Evolutionary conservation across 257 asterid species (phyloP), one percentile per base, ranked within the genome.

Genomic region (Plectranthus barbatus): DNA sequence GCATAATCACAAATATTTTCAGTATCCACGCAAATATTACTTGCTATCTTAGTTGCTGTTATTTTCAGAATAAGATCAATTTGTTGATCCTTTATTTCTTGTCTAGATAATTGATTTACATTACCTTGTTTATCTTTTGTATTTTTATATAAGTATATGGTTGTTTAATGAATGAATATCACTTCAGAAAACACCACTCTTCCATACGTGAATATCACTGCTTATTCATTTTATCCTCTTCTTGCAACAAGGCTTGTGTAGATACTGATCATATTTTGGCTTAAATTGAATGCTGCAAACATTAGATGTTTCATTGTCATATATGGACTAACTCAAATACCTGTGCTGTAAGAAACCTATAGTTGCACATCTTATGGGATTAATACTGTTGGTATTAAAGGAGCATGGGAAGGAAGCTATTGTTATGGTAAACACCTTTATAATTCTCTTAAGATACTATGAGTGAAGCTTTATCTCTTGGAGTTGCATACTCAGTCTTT

Each of bases 331-430:
- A 64, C 21, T 21, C 56, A 21, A 52, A 60, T 57, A 40, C 23
- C 14, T 56, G 7, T 63, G 12, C 33, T 1, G 63, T 50, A 20
- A 59, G 88, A 78, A 67, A 93, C 87, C 66, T 67, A 64, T 70
- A 85, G 78, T 21, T 83, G 90, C 70, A 74, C 86, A 37, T 77
- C 89, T 60, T 75, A 77, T 76, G 96, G 94, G 63, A 64, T 82
- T 64, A 93, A 82, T 68, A 87, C 96, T 12, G 83, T 90, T 68
- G 97, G 99, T 66, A 83, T 90, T 56, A 71, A 85, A 71, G 85
- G 99, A 76, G 99, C 99, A 93, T 47, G 96, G 97, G 44, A 93
- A 93, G 73, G 99, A 93, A 86, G 87, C 97, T 74, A 85, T 93
- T 70, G 95, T 93, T 29, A 62, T 93, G 69, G 96, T 87, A n/a